Evolutionary conservation across 345 rosid species (phyloP).

Genomic region (Gossypium rotundifolium): DNA sequence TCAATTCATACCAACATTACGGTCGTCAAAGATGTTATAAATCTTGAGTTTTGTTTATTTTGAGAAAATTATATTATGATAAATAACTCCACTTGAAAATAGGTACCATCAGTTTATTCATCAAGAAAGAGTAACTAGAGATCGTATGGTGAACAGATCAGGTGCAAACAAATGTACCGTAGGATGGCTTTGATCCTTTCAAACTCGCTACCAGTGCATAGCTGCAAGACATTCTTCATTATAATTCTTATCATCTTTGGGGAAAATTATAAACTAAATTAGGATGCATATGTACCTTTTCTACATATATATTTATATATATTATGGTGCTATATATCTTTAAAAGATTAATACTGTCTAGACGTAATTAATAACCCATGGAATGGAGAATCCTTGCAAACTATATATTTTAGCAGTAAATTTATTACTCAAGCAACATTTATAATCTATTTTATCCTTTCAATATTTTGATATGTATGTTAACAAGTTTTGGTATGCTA

Average conservation of each 20-base stretch:
- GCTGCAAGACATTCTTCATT: neutral
- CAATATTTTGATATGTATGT: neutral
- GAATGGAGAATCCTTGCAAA: neutral
- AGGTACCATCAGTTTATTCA: slow-evolving; percentile 11
- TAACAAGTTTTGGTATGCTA: neutral
- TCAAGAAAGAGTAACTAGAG: neutral
- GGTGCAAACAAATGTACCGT: neutral
- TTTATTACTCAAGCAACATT: neutral
- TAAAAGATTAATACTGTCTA: neutral
- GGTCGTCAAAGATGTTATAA: no score
- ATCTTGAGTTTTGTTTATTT: neutral
- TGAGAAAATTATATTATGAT: neutral
- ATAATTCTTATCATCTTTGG: neutral
- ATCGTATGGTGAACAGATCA: neutral
- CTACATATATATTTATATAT: neutral
- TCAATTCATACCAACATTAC: neutral
- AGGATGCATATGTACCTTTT: neutral
- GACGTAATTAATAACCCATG: neutral
- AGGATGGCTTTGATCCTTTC: slow-evolving; percentile 14
- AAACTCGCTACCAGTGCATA: neutral
- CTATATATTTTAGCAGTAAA: neutral
- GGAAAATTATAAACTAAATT: neutral
- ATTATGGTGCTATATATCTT: neutral
- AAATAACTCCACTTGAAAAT: neutral
- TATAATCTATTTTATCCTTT: neutral